phyloP scores from a whole-genome alignment of 1,139 yeast genomes.

The Magnusiomyces tetraspermus region DNA sequence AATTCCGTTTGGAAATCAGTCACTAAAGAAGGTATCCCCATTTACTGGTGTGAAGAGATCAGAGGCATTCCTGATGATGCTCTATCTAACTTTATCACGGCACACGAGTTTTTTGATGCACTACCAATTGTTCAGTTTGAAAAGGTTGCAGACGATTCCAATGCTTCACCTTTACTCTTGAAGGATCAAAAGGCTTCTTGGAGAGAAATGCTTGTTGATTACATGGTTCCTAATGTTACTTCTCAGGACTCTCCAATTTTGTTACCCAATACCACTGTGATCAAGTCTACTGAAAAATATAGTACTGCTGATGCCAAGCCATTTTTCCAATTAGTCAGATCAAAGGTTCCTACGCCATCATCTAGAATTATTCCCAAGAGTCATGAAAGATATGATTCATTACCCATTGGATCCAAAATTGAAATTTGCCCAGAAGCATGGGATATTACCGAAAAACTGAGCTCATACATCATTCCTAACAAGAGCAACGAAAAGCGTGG shows the following conservation, averaged over 20 bases:
- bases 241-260: slow-evolving; percentile 17
- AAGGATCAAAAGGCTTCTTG: slow-evolving; percentile 43
- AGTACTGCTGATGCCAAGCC: slow-evolving; percentile 29
- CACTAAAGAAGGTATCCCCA: slow-evolving; percentile 46
- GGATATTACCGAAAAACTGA: slow-evolving; percentile 32
- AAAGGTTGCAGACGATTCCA: slow-evolving; percentile 36
- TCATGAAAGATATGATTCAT: slow-evolving; percentile 43
- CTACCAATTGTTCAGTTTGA: slow-evolving; percentile 67
- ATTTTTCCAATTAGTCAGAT: slow-evolving; percentile 47
- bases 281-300: slow-evolving; percentile 14
- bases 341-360: slow-evolving; percentile 56
- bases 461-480: slow-evolving; percentile 32
- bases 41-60: slow-evolving; percentile 67
- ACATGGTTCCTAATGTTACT: slow-evolving; percentile 23
- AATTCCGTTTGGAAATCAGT: slow-evolving; percentile 30
- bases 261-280: slow-evolving; percentile 26
- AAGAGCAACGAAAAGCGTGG: slow-evolving; percentile 36
- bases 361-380: slow-evolving; percentile 48
- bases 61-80: slow-evolving; percentile 38
- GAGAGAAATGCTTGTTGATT: slow-evolving; percentile 69
- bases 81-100: slow-evolving; percentile 54
- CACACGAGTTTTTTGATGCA: slow-evolving; percentile 86
- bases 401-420: slow-evolving; percentile 50
- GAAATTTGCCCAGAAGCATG: slow-evolving; percentile 75
- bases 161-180: slow-evolving; percentile 9